Percentiles rank a stretch among this genome's conserved stretches.
These are phyloP conservation scores for Phytophthora melonis DNA, from an alignment of 352 stramenopile genomes.

Conservation along the genomic window DNA sequence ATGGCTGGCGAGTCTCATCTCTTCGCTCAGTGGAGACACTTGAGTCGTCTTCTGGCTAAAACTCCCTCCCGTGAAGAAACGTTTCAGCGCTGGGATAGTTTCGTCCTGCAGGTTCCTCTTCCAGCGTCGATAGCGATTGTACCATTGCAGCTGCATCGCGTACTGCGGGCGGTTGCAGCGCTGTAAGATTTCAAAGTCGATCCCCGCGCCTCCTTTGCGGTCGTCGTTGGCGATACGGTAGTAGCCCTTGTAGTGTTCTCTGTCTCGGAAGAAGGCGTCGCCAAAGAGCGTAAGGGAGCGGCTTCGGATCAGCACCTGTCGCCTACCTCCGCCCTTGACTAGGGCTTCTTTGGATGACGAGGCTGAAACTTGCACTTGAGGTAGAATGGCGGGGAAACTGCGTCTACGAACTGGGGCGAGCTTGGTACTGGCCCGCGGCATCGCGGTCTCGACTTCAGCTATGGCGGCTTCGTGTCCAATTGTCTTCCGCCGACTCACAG, in stretches of 20 bases:
- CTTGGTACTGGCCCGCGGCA: constrained; percentile 8
- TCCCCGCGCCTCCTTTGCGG: constrained; percentile 18
- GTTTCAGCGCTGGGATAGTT: not conserved
- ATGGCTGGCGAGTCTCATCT: not conserved
- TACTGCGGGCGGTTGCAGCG: constrained; percentile 56
- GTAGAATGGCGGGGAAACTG: constrained; percentile 15
- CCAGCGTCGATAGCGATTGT: constrained; percentile 49
- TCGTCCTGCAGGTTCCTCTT: constrained; percentile 1
- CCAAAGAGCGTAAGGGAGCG: constrained; percentile 60
- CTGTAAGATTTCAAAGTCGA: constrained; percentile 71
- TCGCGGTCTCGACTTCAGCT: not conserved
- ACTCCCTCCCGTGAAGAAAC: not conserved
- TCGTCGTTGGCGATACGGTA: constrained; percentile 4
- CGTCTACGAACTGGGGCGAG: constrained; percentile 5
- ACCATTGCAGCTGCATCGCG: constrained; percentile 49
- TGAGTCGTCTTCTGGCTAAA: not conserved
- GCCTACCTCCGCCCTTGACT: not conserved
- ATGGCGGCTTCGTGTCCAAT: constrained; percentile 6
- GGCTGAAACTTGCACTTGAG: not conserved
- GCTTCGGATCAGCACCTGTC: constrained; percentile 35
- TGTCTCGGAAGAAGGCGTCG: constrained; percentile 42
- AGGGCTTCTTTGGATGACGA: not conserved
- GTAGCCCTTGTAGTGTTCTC: constrained; percentile 11
- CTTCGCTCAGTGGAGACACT: constrained; percentile 6
- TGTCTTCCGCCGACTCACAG: constrained; percentile 25